These are phyloP conservation scores for Styphnolobium japonicum DNA, from an alignment of 306 rosid genomes.

Conservation along the genomic window DNA sequence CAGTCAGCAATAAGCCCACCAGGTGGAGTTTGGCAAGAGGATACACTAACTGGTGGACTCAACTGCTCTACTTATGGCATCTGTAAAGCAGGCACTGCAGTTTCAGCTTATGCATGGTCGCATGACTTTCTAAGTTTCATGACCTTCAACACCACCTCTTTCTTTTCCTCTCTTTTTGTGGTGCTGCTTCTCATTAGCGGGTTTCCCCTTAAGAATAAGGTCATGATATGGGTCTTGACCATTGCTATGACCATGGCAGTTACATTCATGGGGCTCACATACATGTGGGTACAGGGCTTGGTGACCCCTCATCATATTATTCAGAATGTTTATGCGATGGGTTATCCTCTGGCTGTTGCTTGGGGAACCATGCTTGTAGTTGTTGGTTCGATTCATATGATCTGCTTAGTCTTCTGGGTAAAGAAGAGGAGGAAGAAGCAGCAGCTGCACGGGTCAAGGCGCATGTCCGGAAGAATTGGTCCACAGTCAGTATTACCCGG, in stretches of 20 bases:
- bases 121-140: not conserved
- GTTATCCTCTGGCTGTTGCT: not conserved
- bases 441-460: not conserved
- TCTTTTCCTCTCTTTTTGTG: constrained; percentile 31
- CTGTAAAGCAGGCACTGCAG: constrained; percentile 31
- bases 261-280: not conserved
- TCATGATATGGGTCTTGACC: constrained; percentile 17
- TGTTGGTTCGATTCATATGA: not conserved
- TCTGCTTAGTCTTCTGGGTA: not conserved
- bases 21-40: constrained; percentile 35
- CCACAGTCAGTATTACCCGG: not conserved
- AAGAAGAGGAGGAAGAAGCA: not conserved
- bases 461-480: not conserved
- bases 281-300: not conserved
- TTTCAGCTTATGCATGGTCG: not conserved
- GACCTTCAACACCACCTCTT: constrained; percentile 10
- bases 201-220: constrained; percentile 27
- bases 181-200: constrained; percentile 28
- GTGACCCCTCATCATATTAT: not conserved
- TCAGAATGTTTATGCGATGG: not conserved
- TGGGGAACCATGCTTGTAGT: not conserved
- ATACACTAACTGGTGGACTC: not conserved
- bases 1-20: constrained; percentile 24
- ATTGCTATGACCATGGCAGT: constrained; percentile 5
- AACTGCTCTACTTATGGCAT: not conserved